Evolutionary conservation across 2,329 filamentous ascomycete genomes (phyloP), one percentile per base, ranked within the genome.

Genomic region (Aplosporella prunicola): DNA sequence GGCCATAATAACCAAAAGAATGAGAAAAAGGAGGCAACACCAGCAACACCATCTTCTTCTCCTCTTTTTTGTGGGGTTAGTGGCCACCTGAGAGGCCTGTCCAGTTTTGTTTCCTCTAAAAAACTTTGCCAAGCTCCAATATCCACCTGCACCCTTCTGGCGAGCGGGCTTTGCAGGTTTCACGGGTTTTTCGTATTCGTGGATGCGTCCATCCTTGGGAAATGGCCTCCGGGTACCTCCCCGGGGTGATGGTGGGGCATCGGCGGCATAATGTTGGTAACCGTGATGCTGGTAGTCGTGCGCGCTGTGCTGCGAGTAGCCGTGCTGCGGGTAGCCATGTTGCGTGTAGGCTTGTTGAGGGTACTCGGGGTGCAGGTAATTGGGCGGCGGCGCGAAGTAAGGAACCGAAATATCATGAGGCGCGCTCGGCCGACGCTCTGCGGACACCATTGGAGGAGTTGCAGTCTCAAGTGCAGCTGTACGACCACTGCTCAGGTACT

Each of bases 1-100:
- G 23, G 67, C 52, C 23, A 55, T 48, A 34, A 60, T 43, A 20
- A 66, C 50, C 2, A 62, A 51, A 25, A 62, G 42, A 17, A 67
- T 40, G 32, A 51, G 51, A 25, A 52, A 43, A 32, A 55, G 43
- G 6, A 60, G 32, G 13, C 60, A 44, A 32, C 57, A 61, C 29
- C 57, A 59, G 27, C 56, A 57, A 23, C 47, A 43, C 38, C 50
- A 48, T 5, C 51, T 53, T 22, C 49, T 47, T 29, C 51, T 59
- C 43, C 50, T 51, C 40, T 52, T 55, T 24, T 50, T 50, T 41
- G 26, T 5, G 5, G 52, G 45, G 23, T 52, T 45, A 34, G 46
- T 45, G 3, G 33, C 33, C 20, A 36, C 33, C 18, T 27, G 20
- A 10, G 17, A 24, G 5, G 14, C 20, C 26, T n/a, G n/a, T n/a